Base-by-base conservation (phyloP, 1,284 basidiomycete genomes). In the Tilletiaria anomala region DNA sequence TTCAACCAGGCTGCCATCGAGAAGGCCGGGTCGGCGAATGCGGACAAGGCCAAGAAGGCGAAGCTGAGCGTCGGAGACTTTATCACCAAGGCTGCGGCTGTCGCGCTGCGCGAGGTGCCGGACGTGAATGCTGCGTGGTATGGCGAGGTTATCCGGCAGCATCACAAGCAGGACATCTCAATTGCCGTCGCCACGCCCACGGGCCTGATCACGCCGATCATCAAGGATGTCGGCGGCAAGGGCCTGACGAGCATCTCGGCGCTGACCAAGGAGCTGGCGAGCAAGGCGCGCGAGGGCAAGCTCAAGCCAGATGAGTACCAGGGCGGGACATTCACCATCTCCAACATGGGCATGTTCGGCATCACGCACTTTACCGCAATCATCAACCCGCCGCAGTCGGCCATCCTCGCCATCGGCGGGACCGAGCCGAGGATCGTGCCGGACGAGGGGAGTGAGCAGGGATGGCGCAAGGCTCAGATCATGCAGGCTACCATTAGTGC, bases 11-110 rank as follows among this genome's bases (percentile, higher is more conserved):
- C 75, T 39, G 47, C 60, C 12, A 46, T 48, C 39, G 51, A 60
- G 43, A 48, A 52, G 37, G 58, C 60, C 12, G 50, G 51, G 18
- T n/a, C 10, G 26, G 58, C 52, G 46, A 60, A 66, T 32, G 49
- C 49, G 35, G 82, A 82, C 67, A 76, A 80, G 26, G 70, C 85
- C 35, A 77, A 76, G 33, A 87, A 88, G 64, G 59, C 58, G 23
- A 99, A 97, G 74, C 77, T 99, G 48, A 89, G 84, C 52, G 86
- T 99, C 45, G 94, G 96, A 69, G 93, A 99, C 72, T 99, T 99
- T 67, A 79, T 99, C 61, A 79, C 96, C 68, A 99, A 99, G 73
- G 93, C 87, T 5, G 79, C 83, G 34, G 79, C 82, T 6, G 81
- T 87, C 54, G 91, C 93, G 3, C 76, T 96, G 43, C 75, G 77